Evolutionary conservation across 1,139 yeast species (phyloP), one percentile per base, ranked within the genome.

Genomic region (Hyphopichia fennica): DNA sequence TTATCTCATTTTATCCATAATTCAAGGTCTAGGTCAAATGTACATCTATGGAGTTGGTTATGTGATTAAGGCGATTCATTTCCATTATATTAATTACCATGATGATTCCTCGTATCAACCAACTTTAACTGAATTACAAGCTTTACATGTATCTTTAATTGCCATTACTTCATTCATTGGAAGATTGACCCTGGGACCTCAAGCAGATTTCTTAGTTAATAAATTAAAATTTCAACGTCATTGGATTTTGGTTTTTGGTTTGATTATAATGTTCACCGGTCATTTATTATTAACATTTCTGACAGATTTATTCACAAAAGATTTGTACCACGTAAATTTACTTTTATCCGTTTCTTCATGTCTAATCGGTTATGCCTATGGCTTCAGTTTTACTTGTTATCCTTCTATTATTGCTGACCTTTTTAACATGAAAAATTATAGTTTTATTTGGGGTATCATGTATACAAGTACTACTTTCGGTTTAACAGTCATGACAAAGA

Each of bases 381-480:
- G 96, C 1, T 74, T 85, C 40, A 71, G 84, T 41, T 88, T 85
- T 60, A 93, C 96, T 1, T 76, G 89, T 6, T 86, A 81, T 58
- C 96, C 96, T 0, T 85, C 93, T 1, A 79, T 87, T 19, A 71
- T 87, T 23, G 82, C 93, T 1, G 96, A 89, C 51, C 68, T 81
- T 13, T 88, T 87, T 65, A 91, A 91, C 20, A 77, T 88, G 55
- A 71, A 69, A 15, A 76, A 82, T 32, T 87, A 87, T 58, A 83
- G 90, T 41, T 84, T 89, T 33, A 77, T 87, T 34, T 89, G 96
- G 96, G 95, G 96, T 0, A 56, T 83, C 23, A 66, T 84, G 50
- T 81, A 84, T 22, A 79, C 86, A 0, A 82, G 85, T 39, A 59
- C 77, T 41, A 63, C 78, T 53, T 52, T 64, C 40, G 72, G 72